Evolutionary conservation across 2,329 filamentous ascomycete species (phyloP).

Genomic region (Raffaelea deltoideospora): DNA sequence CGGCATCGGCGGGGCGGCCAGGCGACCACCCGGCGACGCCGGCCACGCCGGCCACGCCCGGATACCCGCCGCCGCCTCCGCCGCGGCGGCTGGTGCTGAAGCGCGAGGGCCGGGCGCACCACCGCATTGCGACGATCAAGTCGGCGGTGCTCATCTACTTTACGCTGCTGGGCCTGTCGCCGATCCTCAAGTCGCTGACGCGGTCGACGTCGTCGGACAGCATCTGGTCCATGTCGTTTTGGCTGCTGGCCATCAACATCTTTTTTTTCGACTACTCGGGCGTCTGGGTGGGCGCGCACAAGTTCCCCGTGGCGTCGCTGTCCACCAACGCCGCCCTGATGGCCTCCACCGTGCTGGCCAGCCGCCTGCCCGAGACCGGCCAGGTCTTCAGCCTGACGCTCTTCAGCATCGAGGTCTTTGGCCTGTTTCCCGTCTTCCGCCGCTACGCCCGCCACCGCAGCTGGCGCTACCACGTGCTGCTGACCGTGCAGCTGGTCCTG

Average conservation of each 20-base stretch:
- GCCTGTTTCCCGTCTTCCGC: constrained; percentile 93
- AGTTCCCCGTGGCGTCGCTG: constrained; percentile 53
- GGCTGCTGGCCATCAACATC: constrained; percentile 87
- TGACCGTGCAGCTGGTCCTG: constrained; percentile 64
- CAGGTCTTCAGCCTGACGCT: constrained; percentile 91
- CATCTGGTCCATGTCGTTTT: constrained; percentile 94
- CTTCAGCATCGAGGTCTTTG: constrained; percentile 95
- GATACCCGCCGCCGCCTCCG: neutral
- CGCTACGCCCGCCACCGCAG: constrained; percentile 70
- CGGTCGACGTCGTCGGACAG: constrained; percentile 82
- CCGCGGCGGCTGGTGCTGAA: constrained; percentile 14
- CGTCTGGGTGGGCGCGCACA: constrained; percentile 31
- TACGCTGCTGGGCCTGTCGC: constrained; percentile 77
- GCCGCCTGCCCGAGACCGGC: constrained; percentile 72
- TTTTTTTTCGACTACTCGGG: constrained; percentile 96
- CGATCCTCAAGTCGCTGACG: constrained; percentile 94
- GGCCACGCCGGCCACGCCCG: too few species aligned
- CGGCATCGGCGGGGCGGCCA: neutral
- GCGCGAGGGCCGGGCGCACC: constrained; percentile 26
- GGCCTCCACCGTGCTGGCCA: constrained; percentile 88
- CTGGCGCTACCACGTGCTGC: constrained; percentile 62
- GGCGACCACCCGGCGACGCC: neutral
- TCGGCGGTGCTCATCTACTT: constrained; percentile 88
- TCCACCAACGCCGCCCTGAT: constrained; percentile 94
- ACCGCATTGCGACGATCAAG: constrained; percentile 66